phyloP scores from a whole-genome alignment of 1,284 basidiomycete species.

The Volvariella volvacea region DNA sequence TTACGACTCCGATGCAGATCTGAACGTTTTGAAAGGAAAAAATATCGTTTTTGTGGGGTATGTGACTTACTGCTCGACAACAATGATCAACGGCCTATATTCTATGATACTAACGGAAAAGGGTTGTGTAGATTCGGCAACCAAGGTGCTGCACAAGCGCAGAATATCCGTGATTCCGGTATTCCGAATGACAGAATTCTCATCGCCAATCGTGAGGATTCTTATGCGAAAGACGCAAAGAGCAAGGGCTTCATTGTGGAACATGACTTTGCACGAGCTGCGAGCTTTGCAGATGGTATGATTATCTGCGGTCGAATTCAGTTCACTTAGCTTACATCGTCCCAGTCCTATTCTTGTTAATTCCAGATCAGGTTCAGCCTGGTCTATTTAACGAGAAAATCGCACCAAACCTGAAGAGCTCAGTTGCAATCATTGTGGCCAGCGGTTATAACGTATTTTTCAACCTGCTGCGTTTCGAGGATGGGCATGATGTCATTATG shows the following conservation, averaged over 20 bases:
- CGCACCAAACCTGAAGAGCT: conserved; percentile 42
- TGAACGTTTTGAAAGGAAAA: conserved; percentile 39
- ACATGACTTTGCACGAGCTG: conserved; percentile 51
- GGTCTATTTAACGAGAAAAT: conserved; percentile 51
- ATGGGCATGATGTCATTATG: conserved; percentile 58
- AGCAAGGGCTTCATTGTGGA: conserved; percentile 52
- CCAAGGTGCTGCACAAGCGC: conserved; percentile 61
- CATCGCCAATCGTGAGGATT: conserved; percentile 51
- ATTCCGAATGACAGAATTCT: conserved; percentile 55
- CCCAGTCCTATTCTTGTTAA: conserved; percentile 51
- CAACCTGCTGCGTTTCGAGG: conserved; percentile 48
- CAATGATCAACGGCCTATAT: neutral
- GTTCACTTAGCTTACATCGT: conserved; percentile 4
- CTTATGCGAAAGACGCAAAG: conserved; percentile 51
- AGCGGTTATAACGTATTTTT: conserved; percentile 64
- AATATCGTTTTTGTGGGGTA: conserved; percentile 59
- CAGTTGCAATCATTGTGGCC: conserved; percentile 48
- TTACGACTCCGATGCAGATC: conserved; percentile 55
- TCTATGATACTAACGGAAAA: neutral
- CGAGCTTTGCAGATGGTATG: conserved; percentile 46
- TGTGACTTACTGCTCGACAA: conserved; percentile 10
- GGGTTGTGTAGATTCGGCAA: conserved; percentile 61
- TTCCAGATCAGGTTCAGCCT: conserved; percentile 61
- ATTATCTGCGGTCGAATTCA: neutral
- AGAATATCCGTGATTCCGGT: conserved; percentile 59